Evolutionary conservation across 176 grass and related monocot genomes (phyloP).

Genomic region (Lolium rigidum): DNA sequence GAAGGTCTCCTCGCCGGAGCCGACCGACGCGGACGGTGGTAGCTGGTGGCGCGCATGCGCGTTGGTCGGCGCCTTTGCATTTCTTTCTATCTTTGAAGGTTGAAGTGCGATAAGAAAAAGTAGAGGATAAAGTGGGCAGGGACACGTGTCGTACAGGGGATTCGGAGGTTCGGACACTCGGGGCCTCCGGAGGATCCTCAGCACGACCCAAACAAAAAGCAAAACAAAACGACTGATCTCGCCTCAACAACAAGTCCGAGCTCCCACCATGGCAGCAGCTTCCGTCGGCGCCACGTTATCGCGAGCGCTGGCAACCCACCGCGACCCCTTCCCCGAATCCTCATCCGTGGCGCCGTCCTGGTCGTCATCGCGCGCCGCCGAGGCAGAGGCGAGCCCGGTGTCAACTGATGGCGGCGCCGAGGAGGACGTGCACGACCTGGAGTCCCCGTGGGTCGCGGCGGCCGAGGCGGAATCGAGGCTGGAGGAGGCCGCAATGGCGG

Average conservation of each 20-base stretch:
- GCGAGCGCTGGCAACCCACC: not conserved
- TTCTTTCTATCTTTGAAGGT: too few species aligned
- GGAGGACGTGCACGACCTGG: constrained; percentile 40
- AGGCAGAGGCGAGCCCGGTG: not conserved
- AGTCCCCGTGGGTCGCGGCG: constrained; percentile 35
- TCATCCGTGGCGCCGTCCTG: not conserved
- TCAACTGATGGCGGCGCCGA: not conserved
- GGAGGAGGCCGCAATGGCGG: not conserved
- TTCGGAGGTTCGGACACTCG: too few species aligned
- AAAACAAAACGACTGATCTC: not conserved
- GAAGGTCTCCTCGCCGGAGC: too few species aligned
- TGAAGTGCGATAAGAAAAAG: too few species aligned
- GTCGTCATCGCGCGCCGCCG: not conserved
- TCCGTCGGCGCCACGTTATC: not conserved
- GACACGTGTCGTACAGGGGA: too few species aligned
- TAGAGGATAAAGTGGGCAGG: too few species aligned
- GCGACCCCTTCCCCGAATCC: not conserved
- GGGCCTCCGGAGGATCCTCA: too few species aligned
- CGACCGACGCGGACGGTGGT: too few species aligned
- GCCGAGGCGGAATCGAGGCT: constrained; percentile 36
- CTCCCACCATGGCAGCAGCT: constrained; percentile 26
- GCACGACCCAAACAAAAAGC: too few species aligned
- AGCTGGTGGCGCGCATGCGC: too few species aligned
- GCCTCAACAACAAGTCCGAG: not conserved
- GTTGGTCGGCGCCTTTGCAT: too few species aligned